Evolutionary conservation across 345 rosid species (phyloP).

Genomic region (Punica granatum): DNA sequence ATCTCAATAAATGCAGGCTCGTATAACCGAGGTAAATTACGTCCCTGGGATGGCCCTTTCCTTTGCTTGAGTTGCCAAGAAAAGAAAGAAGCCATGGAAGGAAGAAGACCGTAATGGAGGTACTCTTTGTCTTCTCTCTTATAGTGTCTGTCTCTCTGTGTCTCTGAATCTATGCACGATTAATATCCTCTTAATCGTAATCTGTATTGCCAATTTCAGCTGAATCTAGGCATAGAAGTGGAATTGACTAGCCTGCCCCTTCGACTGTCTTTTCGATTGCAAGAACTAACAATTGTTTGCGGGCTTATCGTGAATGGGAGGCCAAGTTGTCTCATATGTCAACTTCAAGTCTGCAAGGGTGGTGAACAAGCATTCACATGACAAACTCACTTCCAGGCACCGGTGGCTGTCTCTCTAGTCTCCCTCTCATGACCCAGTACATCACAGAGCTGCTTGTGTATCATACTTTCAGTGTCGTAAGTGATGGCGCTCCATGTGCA

Average conservation of each 20-base stretch:
- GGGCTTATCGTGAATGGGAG: not conserved
- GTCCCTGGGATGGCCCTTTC: constrained; percentile 99
- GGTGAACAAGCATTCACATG: not conserved
- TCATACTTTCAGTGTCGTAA: not conserved
- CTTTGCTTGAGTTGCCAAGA: constrained; percentile 96
- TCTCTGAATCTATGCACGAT: not conserved
- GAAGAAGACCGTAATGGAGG: constrained; percentile 66
- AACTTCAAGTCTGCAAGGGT: not conserved
- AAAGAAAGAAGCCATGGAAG: constrained; percentile 99
- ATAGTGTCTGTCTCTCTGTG: too few species aligned
- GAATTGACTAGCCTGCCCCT: constrained; percentile 54
- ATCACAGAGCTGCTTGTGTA: not conserved
- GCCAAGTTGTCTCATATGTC: not conserved
- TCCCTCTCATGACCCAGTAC: not conserved
- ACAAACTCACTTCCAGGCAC: not conserved
- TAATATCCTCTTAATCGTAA: not conserved
- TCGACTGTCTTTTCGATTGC: constrained; percentile 1
- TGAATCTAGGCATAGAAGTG: constrained; percentile 68
- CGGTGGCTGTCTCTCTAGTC: not conserved
- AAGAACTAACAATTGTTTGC: constrained; percentile 1
- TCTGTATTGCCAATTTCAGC: constrained; percentile 4
- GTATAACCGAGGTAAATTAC: constrained; percentile 50
- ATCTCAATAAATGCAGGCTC: constrained; percentile 80
- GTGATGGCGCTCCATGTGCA: not conserved
- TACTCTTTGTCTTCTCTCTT: constrained; percentile 17